Base-by-base conservation (phyloP, 1,139 yeast species). In the Nakaseomyces uthaithaninus region DNA sequence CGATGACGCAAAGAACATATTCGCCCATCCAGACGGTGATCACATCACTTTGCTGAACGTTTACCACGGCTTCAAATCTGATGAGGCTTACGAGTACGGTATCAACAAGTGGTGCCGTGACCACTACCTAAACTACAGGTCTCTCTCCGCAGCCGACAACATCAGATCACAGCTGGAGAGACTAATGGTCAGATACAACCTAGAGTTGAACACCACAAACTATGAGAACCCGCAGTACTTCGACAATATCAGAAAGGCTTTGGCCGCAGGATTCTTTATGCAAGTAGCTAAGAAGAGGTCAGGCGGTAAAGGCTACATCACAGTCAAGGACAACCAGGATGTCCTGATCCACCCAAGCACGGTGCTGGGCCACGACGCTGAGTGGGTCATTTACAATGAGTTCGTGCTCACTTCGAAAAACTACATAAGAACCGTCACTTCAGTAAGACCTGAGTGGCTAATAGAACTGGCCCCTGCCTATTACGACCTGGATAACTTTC, bases 261-360 rank as follows among this genome's bases (percentile, higher is more conserved):
- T 91, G 42, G 74, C 86, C 7, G 77, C 87, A n/a, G 99, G 98
- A 2, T 89, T 87, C 62, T 91, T 91, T 69, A 89, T 91, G 97
- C 98, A 91, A 67, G 95, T 84, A 40, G 98, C 97, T 34, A 89
- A 89, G 67, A 75, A 76, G 67, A 80, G 74, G 60, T 74, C 81
- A 43, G 80, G 82, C 33, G 78, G 80, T 38, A 80, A 76, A 57
- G 87, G 81, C 17, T 91, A 81, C 62, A 72, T 83, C 51, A 91
- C 98, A 0, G 82, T 89, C 40, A 87, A 87, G 64, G 98, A 91
- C 63, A 87, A 89, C 62, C 98, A 91, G 66, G 97, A 89, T 47
- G 98, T 91, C 12, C 66, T 87, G 53, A 71, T 91, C 33, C 98
- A 91, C 60, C 98, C 98, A 43, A 80, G 93, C 42, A 84, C 96